Percentiles rank a stretch among this genome's conserved stretches.
These are phyloP conservation scores for Aspergillus tanneri DNA, from an alignment of 2,329 filamentous ascomycete genomes.

Conservation along the genomic window DNA sequence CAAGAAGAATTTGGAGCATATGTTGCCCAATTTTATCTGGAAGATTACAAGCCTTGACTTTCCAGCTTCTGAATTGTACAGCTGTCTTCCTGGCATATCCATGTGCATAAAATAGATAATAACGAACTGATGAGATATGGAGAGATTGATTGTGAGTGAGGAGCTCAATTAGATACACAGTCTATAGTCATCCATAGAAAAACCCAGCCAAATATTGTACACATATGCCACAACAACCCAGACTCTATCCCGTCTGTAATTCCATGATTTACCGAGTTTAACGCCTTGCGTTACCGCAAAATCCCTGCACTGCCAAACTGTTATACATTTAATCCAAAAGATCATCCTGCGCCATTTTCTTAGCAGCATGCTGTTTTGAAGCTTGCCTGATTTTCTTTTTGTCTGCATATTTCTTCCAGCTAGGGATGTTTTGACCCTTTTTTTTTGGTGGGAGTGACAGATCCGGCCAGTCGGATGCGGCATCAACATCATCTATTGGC, in stretches of 20 bases:
- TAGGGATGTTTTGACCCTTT: conserved; percentile 38
- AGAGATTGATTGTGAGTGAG: conserved; percentile 23
- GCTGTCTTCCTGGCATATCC: not conserved
- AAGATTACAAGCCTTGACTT: not conserved
- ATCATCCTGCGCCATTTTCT: conserved; percentile 3
- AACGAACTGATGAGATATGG: conserved; percentile 2
- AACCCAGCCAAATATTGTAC: conserved; percentile 15
- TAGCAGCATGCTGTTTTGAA: conserved; percentile 35
- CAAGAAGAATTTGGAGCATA: no score
- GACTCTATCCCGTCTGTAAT: not conserved
- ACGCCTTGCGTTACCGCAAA: conserved; percentile 5
- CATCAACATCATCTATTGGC: conserved; percentile 1
- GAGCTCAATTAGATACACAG: conserved; percentile 18
- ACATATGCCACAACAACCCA: conserved; percentile 19
- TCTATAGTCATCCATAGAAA: conserved; percentile 10
- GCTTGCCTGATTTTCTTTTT: conserved; percentile 46
- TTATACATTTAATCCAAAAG: conserved; percentile 1
- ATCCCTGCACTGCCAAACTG: no score
- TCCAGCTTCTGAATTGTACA: not conserved
- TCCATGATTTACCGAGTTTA: conserved; percentile 1
- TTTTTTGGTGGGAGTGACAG: conserved; percentile 26
- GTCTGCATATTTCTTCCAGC: conserved; percentile 45
- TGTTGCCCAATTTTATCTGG: no score
- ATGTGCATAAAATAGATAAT: not conserved
- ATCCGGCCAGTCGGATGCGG: conserved; percentile 11